Percentiles rank a stretch among this genome's conserved stretches.
Evolutionary conservation across 306 rosid genomes (phyloP).

Genomic region (Prosopis cineraria): DNA sequence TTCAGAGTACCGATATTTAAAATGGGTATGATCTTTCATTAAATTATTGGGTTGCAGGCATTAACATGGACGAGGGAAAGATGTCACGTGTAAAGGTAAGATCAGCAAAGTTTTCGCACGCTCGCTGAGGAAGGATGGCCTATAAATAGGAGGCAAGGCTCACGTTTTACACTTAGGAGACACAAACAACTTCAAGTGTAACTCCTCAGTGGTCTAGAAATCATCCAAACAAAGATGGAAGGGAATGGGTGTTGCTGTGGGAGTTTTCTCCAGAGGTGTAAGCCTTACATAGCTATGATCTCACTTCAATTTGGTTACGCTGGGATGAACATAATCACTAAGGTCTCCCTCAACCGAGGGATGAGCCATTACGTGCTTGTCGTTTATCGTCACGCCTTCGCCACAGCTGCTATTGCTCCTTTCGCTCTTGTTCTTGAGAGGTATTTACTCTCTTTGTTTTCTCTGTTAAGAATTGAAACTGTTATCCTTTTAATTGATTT

Average conservation of each 20-base stretch:
- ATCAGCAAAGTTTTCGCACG: slow-evolving; percentile 31
- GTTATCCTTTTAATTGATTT: not conserved
- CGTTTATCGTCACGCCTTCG: slow-evolving; percentile 89
- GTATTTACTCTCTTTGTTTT: no score
- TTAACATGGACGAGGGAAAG: not conserved
- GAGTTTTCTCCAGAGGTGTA: slow-evolving; percentile 52
- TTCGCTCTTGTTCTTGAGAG: slow-evolving; percentile 87
- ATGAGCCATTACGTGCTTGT: slow-evolving; percentile 95
- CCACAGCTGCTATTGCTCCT: slow-evolving; percentile 86
- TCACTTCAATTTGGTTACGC: slow-evolving; percentile 92
- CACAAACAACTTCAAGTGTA: slow-evolving; percentile 46
- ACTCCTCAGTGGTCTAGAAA: slow-evolving; percentile 41
- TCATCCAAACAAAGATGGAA: slow-evolving; percentile 44
- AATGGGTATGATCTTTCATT: not conserved
- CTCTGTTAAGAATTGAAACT: not conserved
- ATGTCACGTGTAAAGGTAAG: slow-evolving; percentile 42
- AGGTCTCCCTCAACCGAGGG: slow-evolving; percentile 82
- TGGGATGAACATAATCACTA: slow-evolving; percentile 92
- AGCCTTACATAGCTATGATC: slow-evolving; percentile 90
- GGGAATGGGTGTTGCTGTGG: slow-evolving; percentile 30
- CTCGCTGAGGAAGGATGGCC: not conserved
- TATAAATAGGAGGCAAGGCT: slow-evolving; percentile 45
- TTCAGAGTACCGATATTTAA: not conserved
- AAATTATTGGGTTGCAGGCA: slow-evolving; percentile 1
- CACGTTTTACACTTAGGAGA: slow-evolving; percentile 51